phyloP scores from a whole-genome alignment of 2,329 filamentous ascomycete species.

The Trichoderma gracile region DNA sequence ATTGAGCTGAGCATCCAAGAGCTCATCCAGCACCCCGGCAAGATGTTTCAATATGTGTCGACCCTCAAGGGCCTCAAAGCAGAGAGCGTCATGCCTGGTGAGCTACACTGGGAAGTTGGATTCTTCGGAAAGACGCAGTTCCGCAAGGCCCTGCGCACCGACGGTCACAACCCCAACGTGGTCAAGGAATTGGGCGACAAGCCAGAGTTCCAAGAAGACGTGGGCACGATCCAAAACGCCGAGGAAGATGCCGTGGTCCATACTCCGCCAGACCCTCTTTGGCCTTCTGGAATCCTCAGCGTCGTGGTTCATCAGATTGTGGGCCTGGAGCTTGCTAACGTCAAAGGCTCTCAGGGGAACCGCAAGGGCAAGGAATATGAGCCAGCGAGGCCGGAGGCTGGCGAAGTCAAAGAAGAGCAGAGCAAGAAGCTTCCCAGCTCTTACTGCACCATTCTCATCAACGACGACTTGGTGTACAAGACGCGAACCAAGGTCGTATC shows the following conservation, averaged over 20 bases:
- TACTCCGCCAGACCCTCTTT: conserved; percentile 93
- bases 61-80: conserved; percentile 80
- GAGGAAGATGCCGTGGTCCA: conserved; percentile 83
- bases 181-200: conserved; percentile 72
- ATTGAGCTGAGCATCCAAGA: conserved; percentile 92
- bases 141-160: conserved; percentile 77
- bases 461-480: conserved; percentile 88
- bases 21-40: conserved; percentile 86
- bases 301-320: conserved; percentile 93
- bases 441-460: conserved; percentile 89
- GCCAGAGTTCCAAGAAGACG: conserved; percentile 79
- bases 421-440: conserved; percentile 78
- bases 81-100: conserved; percentile 85
- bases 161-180: conserved; percentile 78
- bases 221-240: conserved; percentile 68
- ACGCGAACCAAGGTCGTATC: conserved; percentile 93
- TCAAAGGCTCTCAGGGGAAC: conserved; percentile 81
- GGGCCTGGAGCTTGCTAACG: conserved; percentile 86
- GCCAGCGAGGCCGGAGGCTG: conserved; percentile 76
- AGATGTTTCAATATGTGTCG: conserved; percentile 88
- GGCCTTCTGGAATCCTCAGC: conserved; percentile 87
- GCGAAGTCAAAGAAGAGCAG: conserved; percentile 84
- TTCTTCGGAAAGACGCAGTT: conserved; percentile 92
- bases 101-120: conserved; percentile 94
- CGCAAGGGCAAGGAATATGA: conserved; percentile 85